phyloP scores from a whole-genome alignment of 2,329 filamentous ascomycete genomes.

The Sclerotiophoma versabilis region DNA sequence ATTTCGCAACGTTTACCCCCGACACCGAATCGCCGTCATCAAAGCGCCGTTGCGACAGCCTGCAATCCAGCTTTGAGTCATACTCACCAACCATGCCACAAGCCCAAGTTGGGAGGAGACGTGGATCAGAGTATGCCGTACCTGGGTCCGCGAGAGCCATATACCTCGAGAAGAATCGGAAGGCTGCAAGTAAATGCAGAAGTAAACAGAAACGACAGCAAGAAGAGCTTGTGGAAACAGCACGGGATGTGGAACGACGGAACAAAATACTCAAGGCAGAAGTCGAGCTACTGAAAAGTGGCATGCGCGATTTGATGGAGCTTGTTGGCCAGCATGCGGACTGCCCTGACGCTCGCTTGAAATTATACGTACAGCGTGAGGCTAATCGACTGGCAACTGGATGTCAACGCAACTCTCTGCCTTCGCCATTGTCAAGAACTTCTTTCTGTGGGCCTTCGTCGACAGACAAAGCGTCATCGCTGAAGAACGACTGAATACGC shows the following conservation, averaged over 20 bases:
- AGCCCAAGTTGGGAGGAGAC: constrained; percentile 16
- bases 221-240: constrained; percentile 56
- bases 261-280: constrained; percentile 42
- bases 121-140: constrained; percentile 29
- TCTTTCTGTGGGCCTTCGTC: background rate
- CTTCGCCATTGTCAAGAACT: background rate
- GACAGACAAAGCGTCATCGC: background rate
- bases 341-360: constrained; percentile 36
- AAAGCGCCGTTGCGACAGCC: constrained; percentile 12
- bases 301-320: constrained; percentile 33
- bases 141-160: constrained; percentile 37
- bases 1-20: background rate
- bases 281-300: constrained; percentile 31
- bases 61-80: constrained; percentile 1
- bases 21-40: background rate
- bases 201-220: constrained; percentile 68
- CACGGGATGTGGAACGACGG: constrained; percentile 41
- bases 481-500: background rate
- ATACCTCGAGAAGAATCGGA: constrained; percentile 70
- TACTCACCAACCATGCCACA: constrained; percentile 4
- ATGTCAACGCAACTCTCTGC: background rate
- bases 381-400: constrained; percentile 31
- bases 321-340: constrained; percentile 32
- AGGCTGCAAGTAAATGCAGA: constrained; percentile 75
- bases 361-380: constrained; percentile 35